Evolutionary conservation across 306 rosid genomes (phyloP), one percentile per base, ranked within the genome.

Genomic region (Cicer yamashitae): DNA sequence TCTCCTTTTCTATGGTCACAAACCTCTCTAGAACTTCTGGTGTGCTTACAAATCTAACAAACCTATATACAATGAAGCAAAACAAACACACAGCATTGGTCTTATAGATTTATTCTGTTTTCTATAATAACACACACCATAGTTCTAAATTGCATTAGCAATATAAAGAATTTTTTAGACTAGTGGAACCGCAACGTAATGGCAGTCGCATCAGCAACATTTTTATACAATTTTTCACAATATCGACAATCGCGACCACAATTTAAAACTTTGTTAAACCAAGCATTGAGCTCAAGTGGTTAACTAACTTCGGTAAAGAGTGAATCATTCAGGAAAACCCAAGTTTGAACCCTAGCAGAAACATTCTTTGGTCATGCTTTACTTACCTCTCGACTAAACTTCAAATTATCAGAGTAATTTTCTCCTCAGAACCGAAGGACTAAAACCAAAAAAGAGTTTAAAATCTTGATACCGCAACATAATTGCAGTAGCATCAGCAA

Each of bases 1-100:
- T 88, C 89, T 96, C 99, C 77, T 84, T 89, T 76, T 96, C 99
- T 66, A 89, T 85, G 34, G 97, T 96, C 84, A 90, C 96, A 84
- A 96, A 85, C 82, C 99, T 90, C 90, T 96, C 99, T 47, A 96
- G 89, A 82, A 92, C 88, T 83, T 96, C 99, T 5, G 99, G 99
- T 25, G 96, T 70, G 87, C 86, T 92, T 14, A 96, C 89, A 75
- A 92, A 96, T 87, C 85, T 87, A 87, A 96, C 99, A 82, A 92
- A 96, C 87, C 99, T 96, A 91, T 60, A 12, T 37, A 76, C 79
- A 80, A 13, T 37, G 67, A 77, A 75, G 57, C 46, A 61, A 76
- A 48, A 83, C 57, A 75, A 67, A 65, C 30, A 62, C 68, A 51
- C 30, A 48, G 13, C 41, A 75, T 46, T 57, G 62, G 5, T 60